Evolutionary conservation across 108 stramenopile species (phyloP), one percentile per base, ranked within the genome.

Genomic region (Aurantiochytrium sp.): DNA sequence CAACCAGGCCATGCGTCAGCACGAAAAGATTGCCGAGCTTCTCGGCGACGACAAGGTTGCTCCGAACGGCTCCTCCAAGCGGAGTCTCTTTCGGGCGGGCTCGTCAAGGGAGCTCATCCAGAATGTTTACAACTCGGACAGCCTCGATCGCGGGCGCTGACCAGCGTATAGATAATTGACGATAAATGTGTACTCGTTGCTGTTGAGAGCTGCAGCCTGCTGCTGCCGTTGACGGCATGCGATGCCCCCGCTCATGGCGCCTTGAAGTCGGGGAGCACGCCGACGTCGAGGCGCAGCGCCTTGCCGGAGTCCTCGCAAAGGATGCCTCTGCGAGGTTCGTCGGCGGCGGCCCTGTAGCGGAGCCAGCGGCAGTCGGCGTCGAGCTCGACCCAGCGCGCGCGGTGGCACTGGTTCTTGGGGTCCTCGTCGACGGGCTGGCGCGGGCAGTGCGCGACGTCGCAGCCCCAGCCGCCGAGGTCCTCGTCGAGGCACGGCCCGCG

Each of bases 391-490:
- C 73, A 81, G 6, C 30, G 39, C 24, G 19, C 8, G 6, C 8
- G 36, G 32, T 81, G 39, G 73, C 73, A 81, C 73, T 81, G 73
- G 39, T 81, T 81, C 39, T 6, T 48, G 10, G n/a, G 39, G 39
- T 48, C 45, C 45, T 81, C 73, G 39, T 81, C 73, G 42, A 48
- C 17, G n/a, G 6, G 19, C n/a, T n/a, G 8, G n/a, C 73, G 21
- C 45, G 73, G 73, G 73, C 73, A 81, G 24, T 81, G 73, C 39
- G 73, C 73, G 19, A 81, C 39, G 24, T 81, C 73, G 73, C 73
- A 81, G 45, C 42, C 73, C 39, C 39, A 81, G 59, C 59, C 59
- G 59, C 24, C 22, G 10, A 65, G 8, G 19, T 65, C 24, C 24
- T 65, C 59, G 24, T 34, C 59, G 34, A 65, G 59, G 59, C 59